phyloP scores from a whole-genome alignment of 139 green algal species.

The Nannochloris sp. region DNA sequence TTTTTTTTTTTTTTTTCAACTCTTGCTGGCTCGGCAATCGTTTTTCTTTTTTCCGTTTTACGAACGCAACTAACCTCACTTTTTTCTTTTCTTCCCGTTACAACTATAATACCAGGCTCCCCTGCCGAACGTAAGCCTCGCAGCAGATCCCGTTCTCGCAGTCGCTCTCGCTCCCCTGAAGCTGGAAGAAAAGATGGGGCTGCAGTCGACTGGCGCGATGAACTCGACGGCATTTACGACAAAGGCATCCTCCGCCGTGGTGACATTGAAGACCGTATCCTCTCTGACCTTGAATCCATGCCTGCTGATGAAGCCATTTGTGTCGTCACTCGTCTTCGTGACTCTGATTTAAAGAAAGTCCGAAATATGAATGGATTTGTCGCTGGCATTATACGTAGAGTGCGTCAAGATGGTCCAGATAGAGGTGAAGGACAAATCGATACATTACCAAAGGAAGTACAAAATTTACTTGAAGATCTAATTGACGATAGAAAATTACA shows the following conservation, averaged over 20 bases:
- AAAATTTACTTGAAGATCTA: conserved; percentile 30
- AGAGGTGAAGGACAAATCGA: conserved; percentile 29
- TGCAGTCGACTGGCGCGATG: background rate
- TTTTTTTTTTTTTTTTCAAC: too few relatives aligned
- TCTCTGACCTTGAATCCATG: conserved; percentile 37
- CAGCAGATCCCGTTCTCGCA: too few relatives aligned
- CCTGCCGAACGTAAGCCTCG: too few relatives aligned
- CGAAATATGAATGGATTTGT: conserved; percentile 33
- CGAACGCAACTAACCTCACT: too few relatives aligned
- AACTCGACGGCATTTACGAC: conserved; percentile 37
- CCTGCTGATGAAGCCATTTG: conserved; percentile 22
- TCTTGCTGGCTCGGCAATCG: too few relatives aligned
- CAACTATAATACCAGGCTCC: too few relatives aligned
- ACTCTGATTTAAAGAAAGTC: conserved; percentile 39
- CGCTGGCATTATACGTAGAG: conserved; percentile 45
- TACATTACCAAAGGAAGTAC: conserved; percentile 32
- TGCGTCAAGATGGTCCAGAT: conserved; percentile 41
- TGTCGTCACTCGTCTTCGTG: conserved; percentile 38
- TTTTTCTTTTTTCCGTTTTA: too few relatives aligned
- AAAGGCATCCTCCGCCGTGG: conserved; percentile 18
- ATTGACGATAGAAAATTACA: conserved; percentile 36
- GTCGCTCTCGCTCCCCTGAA: background rate
- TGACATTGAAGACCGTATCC: conserved; percentile 31
- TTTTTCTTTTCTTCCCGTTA: too few relatives aligned
- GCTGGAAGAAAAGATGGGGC: background rate